Conservation (phyloP, 2,329 filamentous ascomycete genomes). For the Fusarium subtropicale region DNA sequence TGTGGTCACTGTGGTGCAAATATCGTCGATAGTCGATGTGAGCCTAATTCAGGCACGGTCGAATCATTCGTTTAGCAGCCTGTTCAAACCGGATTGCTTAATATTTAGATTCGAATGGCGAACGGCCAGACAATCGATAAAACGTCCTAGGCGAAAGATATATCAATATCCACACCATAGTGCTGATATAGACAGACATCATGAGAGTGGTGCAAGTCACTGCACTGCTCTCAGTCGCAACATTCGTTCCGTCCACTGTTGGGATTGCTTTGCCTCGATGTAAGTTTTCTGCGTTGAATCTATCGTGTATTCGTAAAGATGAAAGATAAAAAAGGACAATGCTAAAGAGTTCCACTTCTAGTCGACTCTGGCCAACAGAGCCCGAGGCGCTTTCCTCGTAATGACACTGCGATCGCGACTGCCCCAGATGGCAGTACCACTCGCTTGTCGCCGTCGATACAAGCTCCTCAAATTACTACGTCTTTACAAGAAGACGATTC, state of each 20-base stretch:
- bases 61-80: conserved; percentile 37
- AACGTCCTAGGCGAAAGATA: conserved; percentile 5
- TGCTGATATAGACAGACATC: background rate
- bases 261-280: conserved; percentile 35
- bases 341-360: conserved; percentile 18
- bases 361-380: conserved; percentile 17
- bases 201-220: conserved; percentile 39
- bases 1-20: conserved; percentile 6
- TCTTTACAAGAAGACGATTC: background rate
- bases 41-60: conserved; percentile 16
- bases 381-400: conserved; percentile 29
- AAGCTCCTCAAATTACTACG: background rate
- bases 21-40: conserved; percentile 14
- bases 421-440: conserved; percentile 22
- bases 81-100: conserved; percentile 1
- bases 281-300: conserved; percentile 21
- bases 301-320: background rate
- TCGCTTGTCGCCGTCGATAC: conserved; percentile 20
- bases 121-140: conserved; percentile 10
- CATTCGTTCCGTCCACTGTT: conserved; percentile 26
- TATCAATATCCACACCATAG: background rate
- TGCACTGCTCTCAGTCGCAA: conserved; percentile 35
- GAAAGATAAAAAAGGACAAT: background rate
- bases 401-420: conserved; percentile 27
- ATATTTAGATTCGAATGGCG: conserved; percentile 16